Percentiles rank a stretch among this genome's conserved stretches.
Evolutionary conservation across 1,284 basidiomycete genomes (phyloP).

Genomic region (Trichosporon sp.): DNA sequence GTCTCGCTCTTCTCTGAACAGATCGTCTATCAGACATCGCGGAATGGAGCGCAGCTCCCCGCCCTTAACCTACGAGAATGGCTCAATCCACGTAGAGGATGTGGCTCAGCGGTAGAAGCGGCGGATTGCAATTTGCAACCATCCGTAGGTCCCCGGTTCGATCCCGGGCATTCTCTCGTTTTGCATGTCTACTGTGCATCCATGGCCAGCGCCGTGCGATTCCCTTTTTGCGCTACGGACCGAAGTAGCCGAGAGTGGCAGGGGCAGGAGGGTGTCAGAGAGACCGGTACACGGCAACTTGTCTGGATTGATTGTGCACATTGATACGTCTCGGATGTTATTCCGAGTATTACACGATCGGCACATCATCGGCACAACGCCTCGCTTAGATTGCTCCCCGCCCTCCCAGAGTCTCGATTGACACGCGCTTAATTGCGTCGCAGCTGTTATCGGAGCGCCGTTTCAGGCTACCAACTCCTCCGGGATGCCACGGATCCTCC

Average conservation of each 20-base stretch:
- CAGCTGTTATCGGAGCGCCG: constrained; percentile 17
- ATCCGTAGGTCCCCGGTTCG: constrained; percentile 18
- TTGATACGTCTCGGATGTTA: not conserved
- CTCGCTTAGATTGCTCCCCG: constrained; percentile 14
- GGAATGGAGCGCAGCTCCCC: no score
- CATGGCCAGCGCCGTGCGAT: not conserved
- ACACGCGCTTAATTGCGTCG: not conserved
- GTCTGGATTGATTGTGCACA: not conserved
- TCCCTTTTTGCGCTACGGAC: not conserved
- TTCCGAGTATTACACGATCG: constrained; percentile 6
- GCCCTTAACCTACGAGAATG: no score
- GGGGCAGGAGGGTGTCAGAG: no score
- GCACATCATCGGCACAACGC: not conserved
- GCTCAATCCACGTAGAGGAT: not conserved
- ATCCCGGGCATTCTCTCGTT: constrained; percentile 16
- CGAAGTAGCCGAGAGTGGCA: not conserved
- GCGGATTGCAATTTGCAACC: constrained; percentile 17
- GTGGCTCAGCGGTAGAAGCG: constrained; percentile 20
- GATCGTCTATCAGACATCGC: not conserved
- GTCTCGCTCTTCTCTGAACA: not conserved
- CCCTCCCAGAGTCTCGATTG: not conserved
- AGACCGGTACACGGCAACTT: not conserved
- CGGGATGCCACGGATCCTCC: not conserved
- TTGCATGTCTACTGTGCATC: not conserved
- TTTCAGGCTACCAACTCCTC: not conserved